phyloP scores from a whole-genome alignment of 345 rosid species.

The Bruguiera sexangula region DNA sequence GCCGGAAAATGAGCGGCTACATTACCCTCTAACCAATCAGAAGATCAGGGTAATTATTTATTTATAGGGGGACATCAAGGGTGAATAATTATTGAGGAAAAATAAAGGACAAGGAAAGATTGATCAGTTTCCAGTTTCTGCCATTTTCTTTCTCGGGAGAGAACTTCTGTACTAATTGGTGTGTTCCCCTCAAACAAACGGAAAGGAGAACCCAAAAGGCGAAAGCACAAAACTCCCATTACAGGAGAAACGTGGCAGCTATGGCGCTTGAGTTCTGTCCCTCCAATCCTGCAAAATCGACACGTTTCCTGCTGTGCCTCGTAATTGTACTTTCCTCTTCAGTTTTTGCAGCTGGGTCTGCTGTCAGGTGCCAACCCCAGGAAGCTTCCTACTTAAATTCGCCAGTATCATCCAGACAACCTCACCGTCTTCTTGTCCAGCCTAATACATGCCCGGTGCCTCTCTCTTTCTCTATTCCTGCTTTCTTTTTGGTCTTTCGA shows the following conservation, averaged over 20 bases:
- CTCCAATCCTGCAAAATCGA: background rate
- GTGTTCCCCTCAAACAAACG: background rate
- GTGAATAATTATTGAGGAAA: too few species aligned
- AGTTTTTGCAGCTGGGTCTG: background rate
- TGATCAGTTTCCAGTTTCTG: too few species aligned
- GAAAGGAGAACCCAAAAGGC: background rate
- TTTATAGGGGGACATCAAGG: too few species aligned
- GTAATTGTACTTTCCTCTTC: background rate
- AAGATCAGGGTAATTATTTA: too few species aligned
- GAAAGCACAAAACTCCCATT: background rate
- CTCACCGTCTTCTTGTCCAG: conserved; percentile 16
- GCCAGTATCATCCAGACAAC: background rate
- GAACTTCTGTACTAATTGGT: too few species aligned
- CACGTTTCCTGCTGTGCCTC: conserved; percentile 6
- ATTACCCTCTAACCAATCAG: too few species aligned
- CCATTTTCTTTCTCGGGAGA: too few species aligned
- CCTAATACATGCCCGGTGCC: conserved; percentile 17
- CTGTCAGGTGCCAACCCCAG: background rate
- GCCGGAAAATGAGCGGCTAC: too few species aligned
- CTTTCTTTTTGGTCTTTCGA: background rate
- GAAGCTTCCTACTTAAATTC: background rate
- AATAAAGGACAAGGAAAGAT: too few species aligned
- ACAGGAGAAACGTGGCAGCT: conserved; percentile 12
- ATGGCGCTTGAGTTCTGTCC: conserved; percentile 15
- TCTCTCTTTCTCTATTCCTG: background rate